A percentile compares a stretch with the other conserved stretches of the same genome.
These are phyloP conservation scores for Penstemon davidsonii DNA, from an alignment of 257 asterid genomes.

Conservation along the genomic window DNA sequence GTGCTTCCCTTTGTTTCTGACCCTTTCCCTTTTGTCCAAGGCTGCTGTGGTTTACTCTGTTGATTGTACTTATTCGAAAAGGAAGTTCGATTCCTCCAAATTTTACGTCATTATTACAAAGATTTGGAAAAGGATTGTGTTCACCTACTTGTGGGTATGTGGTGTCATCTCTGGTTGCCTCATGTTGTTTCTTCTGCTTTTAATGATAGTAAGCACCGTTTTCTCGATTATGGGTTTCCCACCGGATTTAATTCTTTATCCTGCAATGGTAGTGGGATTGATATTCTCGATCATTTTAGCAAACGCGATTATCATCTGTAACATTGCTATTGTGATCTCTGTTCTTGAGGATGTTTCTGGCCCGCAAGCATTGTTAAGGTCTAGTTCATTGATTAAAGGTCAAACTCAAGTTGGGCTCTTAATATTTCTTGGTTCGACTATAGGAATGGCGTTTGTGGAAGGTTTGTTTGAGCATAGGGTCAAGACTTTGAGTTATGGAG, in stretches of 20 bases:
- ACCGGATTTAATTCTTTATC: constrained; percentile 66
- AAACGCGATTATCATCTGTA: constrained; percentile 73
- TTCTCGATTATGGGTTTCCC: constrained; percentile 78
- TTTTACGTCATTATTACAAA: constrained; percentile 49
- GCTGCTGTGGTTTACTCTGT: constrained; percentile 86
- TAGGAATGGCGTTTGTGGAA: constrained; percentile 86
- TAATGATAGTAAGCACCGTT: constrained; percentile 49
- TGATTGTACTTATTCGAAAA: constrained; percentile 85
- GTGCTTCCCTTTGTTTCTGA: constrained; percentile 75
- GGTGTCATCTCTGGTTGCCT: constrained; percentile 59
- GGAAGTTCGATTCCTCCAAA: constrained; percentile 50
- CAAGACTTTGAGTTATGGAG: constrained; percentile 85
- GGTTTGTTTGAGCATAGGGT: constrained; percentile 93
- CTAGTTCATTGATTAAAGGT: constrained; percentile 76
- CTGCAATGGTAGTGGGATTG: constrained; percentile 76
- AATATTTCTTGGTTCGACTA: constrained; percentile 86
- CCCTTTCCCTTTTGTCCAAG: constrained; percentile 66
- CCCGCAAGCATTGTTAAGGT: constrained; percentile 74
- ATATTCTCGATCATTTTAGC: constrained; percentile 71
- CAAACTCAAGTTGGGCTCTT: constrained; percentile 87
- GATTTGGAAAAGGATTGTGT: constrained; percentile 73
- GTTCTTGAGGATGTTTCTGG: constrained; percentile 87
- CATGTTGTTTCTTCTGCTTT: constrained; percentile 53
- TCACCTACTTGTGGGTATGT: constrained; percentile 79
- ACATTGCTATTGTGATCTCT: constrained; percentile 76